Percentiles rank a stretch among this genome's conserved stretches.
These are phyloP conservation scores for Kazachstania sp. DNA, from an alignment of 1,139 yeast genomes.

Conservation along the genomic window DNA sequence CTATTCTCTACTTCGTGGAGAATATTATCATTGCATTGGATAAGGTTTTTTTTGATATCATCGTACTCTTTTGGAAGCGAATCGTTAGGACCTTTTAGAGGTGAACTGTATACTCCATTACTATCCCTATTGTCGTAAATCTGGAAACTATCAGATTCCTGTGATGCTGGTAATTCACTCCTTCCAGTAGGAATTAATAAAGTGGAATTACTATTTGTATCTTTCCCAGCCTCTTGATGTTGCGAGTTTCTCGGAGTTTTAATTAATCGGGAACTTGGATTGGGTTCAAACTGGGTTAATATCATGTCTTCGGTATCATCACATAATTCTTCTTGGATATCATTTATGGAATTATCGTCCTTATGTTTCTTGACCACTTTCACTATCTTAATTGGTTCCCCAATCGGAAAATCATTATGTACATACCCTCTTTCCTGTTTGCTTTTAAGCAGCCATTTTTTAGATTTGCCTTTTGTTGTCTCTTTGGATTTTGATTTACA, in stretches of 20 bases:
- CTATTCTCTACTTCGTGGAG: too few species aligned
- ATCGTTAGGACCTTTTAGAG: slow-evolving; percentile 4
- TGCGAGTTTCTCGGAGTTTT: background rate
- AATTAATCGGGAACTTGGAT: background rate
- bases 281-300: slow-evolving; percentile 17
- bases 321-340: background rate
- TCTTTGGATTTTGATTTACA: background rate
- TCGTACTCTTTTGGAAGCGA: background rate
- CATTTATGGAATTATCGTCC: background rate
- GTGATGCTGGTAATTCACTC: background rate
- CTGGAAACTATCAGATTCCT: background rate
- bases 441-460: background rate
- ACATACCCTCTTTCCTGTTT: too few species aligned
- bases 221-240: background rate
- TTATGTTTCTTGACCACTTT: background rate
- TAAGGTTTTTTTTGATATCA: background rate
- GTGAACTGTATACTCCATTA: slow-evolving; percentile 5
- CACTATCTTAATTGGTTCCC: slow-evolving; percentile 1
- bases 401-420: background rate
- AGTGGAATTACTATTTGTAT: background rate
- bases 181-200: background rate
- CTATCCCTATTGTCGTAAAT: background rate
- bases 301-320: slow-evolving; percentile 21
- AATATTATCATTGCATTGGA: background rate
- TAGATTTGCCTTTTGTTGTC: background rate